Conservation (phyloP, 108 stramenopile species). For the Mediolabrus comicus region DNA sequence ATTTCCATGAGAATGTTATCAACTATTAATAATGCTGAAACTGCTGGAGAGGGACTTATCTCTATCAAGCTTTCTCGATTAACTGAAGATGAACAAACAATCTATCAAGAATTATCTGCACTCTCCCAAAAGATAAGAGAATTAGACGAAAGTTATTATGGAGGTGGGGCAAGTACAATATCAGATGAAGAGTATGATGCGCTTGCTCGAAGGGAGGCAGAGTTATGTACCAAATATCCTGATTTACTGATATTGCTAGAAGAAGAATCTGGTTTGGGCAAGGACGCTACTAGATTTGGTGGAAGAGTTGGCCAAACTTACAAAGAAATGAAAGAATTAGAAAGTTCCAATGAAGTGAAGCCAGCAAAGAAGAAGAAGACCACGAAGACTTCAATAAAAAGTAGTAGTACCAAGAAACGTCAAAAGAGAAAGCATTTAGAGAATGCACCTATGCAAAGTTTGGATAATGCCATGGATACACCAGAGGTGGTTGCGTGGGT, state of each 20-base stretch:
- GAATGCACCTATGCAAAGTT: conserved; percentile 68
- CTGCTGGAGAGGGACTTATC: neutral
- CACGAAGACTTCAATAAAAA: conserved; percentile 3
- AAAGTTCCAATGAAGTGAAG: neutral
- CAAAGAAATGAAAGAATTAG: neutral
- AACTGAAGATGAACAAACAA: conserved; percentile 11
- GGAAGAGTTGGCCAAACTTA: conserved; percentile 70
- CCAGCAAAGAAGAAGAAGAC: neutral
- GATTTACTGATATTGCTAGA: conserved; percentile 48
- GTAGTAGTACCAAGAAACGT: neutral
- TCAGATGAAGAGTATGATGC: conserved; percentile 85
- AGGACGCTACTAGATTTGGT: conserved; percentile 61
- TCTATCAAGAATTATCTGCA: conserved; percentile 56
- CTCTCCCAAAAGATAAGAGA: conserved; percentile 51
- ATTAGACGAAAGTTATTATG: conserved; percentile 61
- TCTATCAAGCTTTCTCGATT: neutral
- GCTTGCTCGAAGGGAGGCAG: conserved; percentile 70
- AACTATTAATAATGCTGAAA: neutral
- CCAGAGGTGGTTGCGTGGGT: conserved; percentile 63
- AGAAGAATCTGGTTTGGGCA: conserved; percentile 62
- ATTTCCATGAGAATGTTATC: neutral
- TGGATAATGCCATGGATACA: conserved; percentile 76
- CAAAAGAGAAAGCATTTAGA: conserved; percentile 45
- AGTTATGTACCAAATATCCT: conserved; percentile 63
- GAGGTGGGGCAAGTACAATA: neutral